Evolutionary conservation across 2,329 filamentous ascomycete species (phyloP).

Genomic region (Pyricularia sp.): DNA sequence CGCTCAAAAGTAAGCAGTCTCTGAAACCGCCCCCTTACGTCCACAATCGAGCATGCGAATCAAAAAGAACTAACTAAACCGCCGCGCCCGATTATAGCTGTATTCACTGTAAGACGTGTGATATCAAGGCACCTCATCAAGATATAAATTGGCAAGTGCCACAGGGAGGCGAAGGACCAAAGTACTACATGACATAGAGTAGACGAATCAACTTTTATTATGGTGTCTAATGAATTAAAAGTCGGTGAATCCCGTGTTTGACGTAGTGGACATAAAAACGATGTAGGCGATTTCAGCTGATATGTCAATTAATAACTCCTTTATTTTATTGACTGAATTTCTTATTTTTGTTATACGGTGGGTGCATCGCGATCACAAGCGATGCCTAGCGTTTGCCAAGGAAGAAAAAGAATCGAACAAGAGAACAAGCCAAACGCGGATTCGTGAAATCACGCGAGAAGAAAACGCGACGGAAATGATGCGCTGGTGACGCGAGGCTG

Average conservation of each 20-base stretch:
- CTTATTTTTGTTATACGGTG: too few relatives aligned
- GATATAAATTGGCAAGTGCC: constrained; percentile 97
- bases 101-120: constrained; percentile 99
- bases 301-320: too few relatives aligned
- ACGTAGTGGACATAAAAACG: neutral
- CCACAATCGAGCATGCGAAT: neutral
- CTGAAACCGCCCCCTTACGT: neutral
- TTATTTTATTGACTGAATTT: too few relatives aligned
- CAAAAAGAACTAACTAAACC: constrained; percentile 15
- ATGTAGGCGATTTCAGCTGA: too few relatives aligned
- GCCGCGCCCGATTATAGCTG: constrained; percentile 47
- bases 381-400: too few relatives aligned
- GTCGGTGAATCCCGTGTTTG: neutral
- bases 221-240: neutral
- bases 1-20: constrained; percentile 73
- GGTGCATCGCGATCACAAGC: too few relatives aligned
- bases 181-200: constrained; percentile 57
- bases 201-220: neutral
- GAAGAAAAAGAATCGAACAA: neutral
- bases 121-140: constrained; percentile 94
- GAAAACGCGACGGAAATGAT: neutral
- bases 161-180: constrained; percentile 74
- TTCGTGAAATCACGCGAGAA: neutral
- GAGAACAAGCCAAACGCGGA: neutral
- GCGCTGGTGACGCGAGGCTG: neutral